Evolutionary conservation across 176 grass and related monocot species (phyloP).

Genomic region (Echinochloa phyllopogon): DNA sequence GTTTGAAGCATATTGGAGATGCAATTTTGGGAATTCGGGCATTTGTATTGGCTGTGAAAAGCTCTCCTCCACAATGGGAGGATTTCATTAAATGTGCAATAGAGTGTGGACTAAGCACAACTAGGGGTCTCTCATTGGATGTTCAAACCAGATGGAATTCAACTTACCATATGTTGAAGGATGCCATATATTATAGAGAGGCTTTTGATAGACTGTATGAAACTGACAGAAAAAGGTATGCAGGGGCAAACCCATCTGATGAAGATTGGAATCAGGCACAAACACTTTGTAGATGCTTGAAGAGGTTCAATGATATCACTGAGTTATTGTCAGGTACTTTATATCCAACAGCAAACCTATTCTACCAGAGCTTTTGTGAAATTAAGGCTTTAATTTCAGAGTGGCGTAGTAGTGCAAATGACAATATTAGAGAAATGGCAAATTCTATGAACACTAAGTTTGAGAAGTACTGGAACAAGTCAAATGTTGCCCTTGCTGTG

Average conservation of each 20-base stretch:
- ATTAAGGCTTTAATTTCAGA: neutral
- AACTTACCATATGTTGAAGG: neutral
- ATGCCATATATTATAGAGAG: slow-evolving; percentile 1
- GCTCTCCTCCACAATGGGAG: neutral
- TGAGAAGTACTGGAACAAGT: neutral
- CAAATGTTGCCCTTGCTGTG: neutral
- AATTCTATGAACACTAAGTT: neutral
- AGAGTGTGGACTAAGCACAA: neutral
- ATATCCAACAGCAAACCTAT: neutral
- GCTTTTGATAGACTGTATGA: neutral
- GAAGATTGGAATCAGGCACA: neutral
- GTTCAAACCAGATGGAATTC: neutral
- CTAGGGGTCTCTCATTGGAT: neutral
- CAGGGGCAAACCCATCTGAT: neutral
- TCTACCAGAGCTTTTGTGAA: slow-evolving; percentile 4
- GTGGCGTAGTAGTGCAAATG: neutral
- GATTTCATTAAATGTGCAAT: neutral
- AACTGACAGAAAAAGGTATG: neutral
- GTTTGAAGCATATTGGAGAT: too few relatives aligned
- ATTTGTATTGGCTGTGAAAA: neutral
- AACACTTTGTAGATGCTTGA: neutral
- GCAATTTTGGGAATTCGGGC: neutral
- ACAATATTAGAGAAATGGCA: neutral
- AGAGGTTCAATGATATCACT: neutral
- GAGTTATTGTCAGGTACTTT: neutral